Conservation (phyloP, 2,329 filamentous ascomycete genomes). For the Aspergillus chevalieri region DNA sequence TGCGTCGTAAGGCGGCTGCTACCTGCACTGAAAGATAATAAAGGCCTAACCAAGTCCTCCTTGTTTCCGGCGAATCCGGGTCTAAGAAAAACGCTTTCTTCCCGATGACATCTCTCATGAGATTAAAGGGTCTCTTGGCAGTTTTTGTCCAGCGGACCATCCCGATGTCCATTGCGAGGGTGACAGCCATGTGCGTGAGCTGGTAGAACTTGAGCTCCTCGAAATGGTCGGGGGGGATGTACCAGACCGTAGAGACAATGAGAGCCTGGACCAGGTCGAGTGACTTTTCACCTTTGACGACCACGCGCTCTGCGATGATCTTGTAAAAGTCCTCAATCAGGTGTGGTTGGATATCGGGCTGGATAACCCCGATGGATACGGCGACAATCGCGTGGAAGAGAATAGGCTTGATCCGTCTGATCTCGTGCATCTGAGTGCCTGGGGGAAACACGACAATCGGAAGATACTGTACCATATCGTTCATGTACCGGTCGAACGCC, state of each 20-base stretch:
- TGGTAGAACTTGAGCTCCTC: conserved; percentile 89
- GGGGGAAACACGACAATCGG: conserved; percentile 54
- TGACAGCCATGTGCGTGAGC: conserved; percentile 70
- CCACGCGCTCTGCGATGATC: conserved; percentile 65
- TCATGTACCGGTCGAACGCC: conserved; percentile 53
- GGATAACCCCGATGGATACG: conserved; percentile 47
- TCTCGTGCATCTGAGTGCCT: conserved; percentile 47
- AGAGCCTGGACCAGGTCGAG: conserved; percentile 77
- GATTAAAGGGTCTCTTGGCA: conserved; percentile 25
- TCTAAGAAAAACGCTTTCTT: conserved; percentile 36
- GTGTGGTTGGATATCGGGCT: conserved; percentile 52
- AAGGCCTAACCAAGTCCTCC: conserved; percentile 55
- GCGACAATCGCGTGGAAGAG: conserved; percentile 55
- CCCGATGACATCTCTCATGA: conserved; percentile 34
- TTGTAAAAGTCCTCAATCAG: conserved; percentile 66
- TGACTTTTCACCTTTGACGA: conserved; percentile 71
- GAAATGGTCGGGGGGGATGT: conserved; percentile 73
- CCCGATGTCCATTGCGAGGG: conserved; percentile 79
- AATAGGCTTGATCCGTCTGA: conserved; percentile 54
- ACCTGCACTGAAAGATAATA: conserved; percentile 57
- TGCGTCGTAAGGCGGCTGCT: conserved; percentile 53
- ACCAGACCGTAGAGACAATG: conserved; percentile 72
- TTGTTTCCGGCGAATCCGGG: conserved; percentile 51
- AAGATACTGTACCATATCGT: conserved; percentile 49
- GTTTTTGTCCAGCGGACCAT: conserved; percentile 54